Conservation (phyloP, 805 yeast species). For the Kluyveromyces wickerhamii region DNA sequence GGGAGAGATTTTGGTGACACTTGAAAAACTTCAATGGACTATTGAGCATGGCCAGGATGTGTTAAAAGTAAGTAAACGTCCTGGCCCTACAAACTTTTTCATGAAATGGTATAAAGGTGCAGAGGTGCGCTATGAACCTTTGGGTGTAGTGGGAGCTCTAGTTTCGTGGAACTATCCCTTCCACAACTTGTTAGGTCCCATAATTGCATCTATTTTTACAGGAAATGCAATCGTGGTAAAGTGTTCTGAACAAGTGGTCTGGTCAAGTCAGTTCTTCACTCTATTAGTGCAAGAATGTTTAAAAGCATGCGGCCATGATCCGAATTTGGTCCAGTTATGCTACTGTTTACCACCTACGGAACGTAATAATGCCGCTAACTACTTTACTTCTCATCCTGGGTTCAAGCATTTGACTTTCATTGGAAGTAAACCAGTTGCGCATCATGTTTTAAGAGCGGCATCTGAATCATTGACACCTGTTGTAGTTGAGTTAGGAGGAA, state of each 20-base stretch:
- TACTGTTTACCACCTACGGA: conserved; percentile 70
- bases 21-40: conserved; percentile 90
- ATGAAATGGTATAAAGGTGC: conserved; percentile 83
- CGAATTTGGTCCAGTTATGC: conserved; percentile 77
- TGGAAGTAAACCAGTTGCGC: conserved; percentile 94
- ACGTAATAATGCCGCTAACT: conserved; percentile 48
- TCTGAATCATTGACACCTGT: conserved; percentile 85
- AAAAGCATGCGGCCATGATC: conserved; percentile 65
- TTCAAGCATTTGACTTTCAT: conserved; percentile 87
- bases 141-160: conserved; percentile 78
- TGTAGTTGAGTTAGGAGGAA: conserved; percentile 95
- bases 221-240: conserved; percentile 90
- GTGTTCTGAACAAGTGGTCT: conserved; percentile 92
- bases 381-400: conserved; percentile 76
- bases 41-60: conserved; percentile 72
- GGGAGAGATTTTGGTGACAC: conserved; percentile 94
- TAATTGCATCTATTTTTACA: conserved; percentile 78
- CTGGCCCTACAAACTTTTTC: conserved; percentile 80
- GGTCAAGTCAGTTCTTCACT: conserved; percentile 83
- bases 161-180: conserved; percentile 98
- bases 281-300: conserved; percentile 66
- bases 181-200: conserved; percentile 89
- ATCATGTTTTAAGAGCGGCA: conserved; percentile 75
- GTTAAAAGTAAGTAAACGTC: conserved; percentile 61
- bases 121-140: conserved; percentile 87